Percentiles rank a stretch among this genome's conserved stretches.
Evolutionary conservation across 768 basidiomycete species (phyloP).

Genomic region (Cystobasidium ongulense): DNA sequence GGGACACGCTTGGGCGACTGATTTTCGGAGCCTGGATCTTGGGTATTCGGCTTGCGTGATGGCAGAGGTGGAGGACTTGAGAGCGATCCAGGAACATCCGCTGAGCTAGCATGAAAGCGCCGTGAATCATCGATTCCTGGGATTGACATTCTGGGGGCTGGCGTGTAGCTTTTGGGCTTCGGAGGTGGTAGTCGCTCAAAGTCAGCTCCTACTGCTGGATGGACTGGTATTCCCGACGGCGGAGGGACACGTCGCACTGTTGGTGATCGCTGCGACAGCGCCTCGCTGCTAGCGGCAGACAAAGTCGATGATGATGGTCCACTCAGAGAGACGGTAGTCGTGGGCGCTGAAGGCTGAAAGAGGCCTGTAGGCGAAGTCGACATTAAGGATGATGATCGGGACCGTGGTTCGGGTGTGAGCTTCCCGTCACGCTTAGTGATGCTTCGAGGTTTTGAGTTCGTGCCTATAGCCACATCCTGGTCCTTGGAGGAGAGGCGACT

Average conservation of each 20-base stretch:
- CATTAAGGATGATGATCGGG: background rate
- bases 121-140: slow-evolving; percentile 23
- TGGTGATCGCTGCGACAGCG: background rate
- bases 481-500: no score
- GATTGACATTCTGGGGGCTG: slow-evolving; percentile 30
- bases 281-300: background rate
- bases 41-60: background rate
- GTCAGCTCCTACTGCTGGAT: slow-evolving; percentile 5
- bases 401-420: background rate
- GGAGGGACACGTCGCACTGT: slow-evolving; percentile 11
- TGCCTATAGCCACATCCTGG: no score
- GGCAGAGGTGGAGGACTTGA: background rate
- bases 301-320: background rate
- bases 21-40: background rate
- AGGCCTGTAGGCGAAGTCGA: slow-evolving; percentile 9
- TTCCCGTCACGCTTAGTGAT: background rate
- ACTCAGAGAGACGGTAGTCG: slow-evolving; percentile 21
- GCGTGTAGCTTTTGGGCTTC: slow-evolving; percentile 4
- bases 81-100: background rate
- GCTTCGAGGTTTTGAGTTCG: no score
- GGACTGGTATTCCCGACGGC: background rate
- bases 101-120: slow-evolving; percentile 1
- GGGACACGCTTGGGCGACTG: background rate
- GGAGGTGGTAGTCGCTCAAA: background rate
- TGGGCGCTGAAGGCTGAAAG: slow-evolving; percentile 4